A percentile compares a stretch with the other conserved stretches of the same genome.
phyloP scores from a whole-genome alignment of 371 early-diverging fungal species.

The Zychaea mexicana region DNA sequence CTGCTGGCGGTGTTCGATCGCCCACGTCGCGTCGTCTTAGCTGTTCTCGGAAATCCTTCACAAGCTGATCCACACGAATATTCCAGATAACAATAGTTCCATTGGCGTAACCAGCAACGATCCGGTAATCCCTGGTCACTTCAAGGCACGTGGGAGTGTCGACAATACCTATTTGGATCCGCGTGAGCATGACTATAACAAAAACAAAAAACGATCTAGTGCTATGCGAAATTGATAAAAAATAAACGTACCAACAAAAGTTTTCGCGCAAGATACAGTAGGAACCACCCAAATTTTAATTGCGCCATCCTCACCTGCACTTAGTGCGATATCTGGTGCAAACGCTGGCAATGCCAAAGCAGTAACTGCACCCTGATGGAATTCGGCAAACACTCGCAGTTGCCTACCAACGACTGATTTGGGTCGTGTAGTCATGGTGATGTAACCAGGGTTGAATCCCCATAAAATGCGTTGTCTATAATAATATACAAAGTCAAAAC shows the following conservation, averaged over 20 bases:
- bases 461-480: conserved; percentile 51
- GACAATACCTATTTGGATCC: conserved; percentile 17
- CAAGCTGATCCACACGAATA: conserved; percentile 22
- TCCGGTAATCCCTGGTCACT: conserved; percentile 19
- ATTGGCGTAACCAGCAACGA: conserved; percentile 44
- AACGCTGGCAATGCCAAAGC: conserved; percentile 28
- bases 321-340: conserved; percentile 29
- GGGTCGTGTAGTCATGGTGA: conserved; percentile 36
- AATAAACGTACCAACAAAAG: conserved; percentile 22
- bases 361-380: conserved; percentile 44
- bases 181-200: too few species aligned
- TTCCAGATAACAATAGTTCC: conserved; percentile 47
- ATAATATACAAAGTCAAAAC: not conserved
- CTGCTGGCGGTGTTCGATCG: not conserved
- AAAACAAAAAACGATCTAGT: too few species aligned
- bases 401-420: conserved; percentile 22
- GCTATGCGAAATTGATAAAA: too few species aligned
- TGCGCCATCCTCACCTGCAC: conserved; percentile 47
- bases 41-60: conserved; percentile 13
- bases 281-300: conserved; percentile 45
- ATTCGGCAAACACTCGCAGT: conserved; percentile 38
- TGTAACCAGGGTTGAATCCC: conserved; percentile 42
- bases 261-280: conserved; percentile 25
- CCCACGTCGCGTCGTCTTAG: conserved; percentile 5
- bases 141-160: conserved; percentile 28